A percentile compares a stretch with the other conserved stretches of the same genome.
These are phyloP conservation scores for Calycina herbarum DNA, from an alignment of 2,329 filamentous ascomycete species.

Conservation along the genomic window DNA sequence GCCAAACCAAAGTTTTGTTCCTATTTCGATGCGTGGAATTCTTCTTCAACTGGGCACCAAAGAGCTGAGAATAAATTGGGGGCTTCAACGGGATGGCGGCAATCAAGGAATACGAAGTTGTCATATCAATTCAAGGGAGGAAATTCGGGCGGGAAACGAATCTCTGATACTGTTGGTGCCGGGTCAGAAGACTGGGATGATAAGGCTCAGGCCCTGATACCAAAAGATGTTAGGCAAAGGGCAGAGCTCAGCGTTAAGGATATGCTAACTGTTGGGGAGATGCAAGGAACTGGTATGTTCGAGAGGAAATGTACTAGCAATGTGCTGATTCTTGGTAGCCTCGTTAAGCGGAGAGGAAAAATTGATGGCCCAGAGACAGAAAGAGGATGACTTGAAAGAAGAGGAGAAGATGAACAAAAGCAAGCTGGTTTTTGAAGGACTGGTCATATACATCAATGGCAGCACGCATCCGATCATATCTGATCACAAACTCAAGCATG, in stretches of 20 bases:
- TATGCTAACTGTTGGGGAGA: constrained; percentile 48
- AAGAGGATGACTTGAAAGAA: constrained; percentile 53
- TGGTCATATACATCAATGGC: constrained; percentile 84
- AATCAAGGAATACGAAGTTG: constrained; percentile 68
- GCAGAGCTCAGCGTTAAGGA: constrained; percentile 48
- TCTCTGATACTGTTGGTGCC: constrained; percentile 65
- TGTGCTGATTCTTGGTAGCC: constrained; percentile 7
- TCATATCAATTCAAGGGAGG: constrained; percentile 65
- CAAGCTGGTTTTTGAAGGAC: constrained; percentile 61
- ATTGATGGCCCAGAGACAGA: constrained; percentile 41
- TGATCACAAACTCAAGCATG: constrained; percentile 80
- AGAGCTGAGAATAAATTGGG: constrained; percentile 66
- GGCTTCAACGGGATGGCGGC: constrained; percentile 67
- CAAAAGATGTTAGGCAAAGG: constrained; percentile 40
- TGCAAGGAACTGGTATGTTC: constrained; percentile 37
- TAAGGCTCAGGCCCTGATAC: constrained; percentile 45
- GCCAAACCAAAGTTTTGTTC: constrained; percentile 43
- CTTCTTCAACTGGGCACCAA: constrained; percentile 76
- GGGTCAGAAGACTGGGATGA: constrained; percentile 58
- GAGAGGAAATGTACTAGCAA: background rate
- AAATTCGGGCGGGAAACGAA: constrained; percentile 56
- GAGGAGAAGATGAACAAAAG: constrained; percentile 32
- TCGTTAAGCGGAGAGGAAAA: constrained; percentile 23
- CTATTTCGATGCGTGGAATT: constrained; percentile 70
- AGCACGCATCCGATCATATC: constrained; percentile 79